Conservation (phyloP, 1,284 basidiomycete species). For the Naganishia cerealis region DNA sequence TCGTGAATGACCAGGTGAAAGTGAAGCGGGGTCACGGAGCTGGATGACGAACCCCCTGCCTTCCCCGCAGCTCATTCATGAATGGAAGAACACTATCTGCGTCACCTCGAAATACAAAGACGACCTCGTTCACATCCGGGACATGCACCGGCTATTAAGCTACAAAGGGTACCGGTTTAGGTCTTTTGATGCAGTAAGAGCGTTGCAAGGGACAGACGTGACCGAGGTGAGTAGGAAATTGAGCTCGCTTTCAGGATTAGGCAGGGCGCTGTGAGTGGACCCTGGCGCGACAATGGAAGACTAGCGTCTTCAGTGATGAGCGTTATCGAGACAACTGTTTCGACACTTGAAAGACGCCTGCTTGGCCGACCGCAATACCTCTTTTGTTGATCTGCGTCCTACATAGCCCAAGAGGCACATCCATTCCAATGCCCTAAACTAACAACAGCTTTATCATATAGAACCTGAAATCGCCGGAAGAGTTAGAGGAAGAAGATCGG, state of each 20-base stretch:
- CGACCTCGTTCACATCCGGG: slow-evolving; percentile 92
- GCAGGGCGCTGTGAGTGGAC: not conserved
- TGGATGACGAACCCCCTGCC: no score
- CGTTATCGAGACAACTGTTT: no score
- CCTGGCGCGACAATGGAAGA: not conserved
- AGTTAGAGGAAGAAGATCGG: slow-evolving; percentile 93
- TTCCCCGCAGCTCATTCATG: slow-evolving; percentile 63
- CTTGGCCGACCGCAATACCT: no score
- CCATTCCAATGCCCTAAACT: not conserved
- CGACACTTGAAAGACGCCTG: no score
- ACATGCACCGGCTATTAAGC: slow-evolving; percentile 92
- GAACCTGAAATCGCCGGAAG: slow-evolving; percentile 90
- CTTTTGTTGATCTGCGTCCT: not conserved
- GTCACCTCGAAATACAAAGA: slow-evolving; percentile 88
- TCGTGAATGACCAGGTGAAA: not conserved
- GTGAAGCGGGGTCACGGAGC: not conserved
- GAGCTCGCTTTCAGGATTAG: not conserved
- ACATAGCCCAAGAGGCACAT: not conserved
- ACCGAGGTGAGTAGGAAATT: slow-evolving; percentile 53
- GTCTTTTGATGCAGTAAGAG: slow-evolving; percentile 60
- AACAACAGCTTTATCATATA: slow-evolving; percentile 48
- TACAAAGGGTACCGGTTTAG: slow-evolving; percentile 96
- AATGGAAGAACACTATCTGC: slow-evolving; percentile 95
- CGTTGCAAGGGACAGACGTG: slow-evolving; percentile 56
- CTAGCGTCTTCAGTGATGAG: not conserved